Evolutionary conservation across 495 filamentous ascomycete species (phyloP).

Genomic region (Daldinia loculata): DNA sequence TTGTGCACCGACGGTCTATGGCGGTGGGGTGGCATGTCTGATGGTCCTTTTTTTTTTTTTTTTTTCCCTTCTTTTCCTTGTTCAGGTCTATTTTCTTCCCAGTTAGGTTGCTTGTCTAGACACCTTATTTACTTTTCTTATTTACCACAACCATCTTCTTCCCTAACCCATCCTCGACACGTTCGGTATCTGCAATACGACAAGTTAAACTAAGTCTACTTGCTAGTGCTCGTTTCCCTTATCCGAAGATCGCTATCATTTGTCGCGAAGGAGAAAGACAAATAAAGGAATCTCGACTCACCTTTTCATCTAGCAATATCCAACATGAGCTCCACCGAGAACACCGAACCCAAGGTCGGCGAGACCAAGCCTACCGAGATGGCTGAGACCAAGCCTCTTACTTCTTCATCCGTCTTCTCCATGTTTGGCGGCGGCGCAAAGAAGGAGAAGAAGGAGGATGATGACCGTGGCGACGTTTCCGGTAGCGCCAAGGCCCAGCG

Average conservation of each 20-base stretch:
- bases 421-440: constrained; percentile 98
- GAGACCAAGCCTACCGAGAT: constrained; percentile 49
- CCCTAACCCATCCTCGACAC: neutral
- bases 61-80: neutral
- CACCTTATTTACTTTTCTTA: constrained; percentile 1
- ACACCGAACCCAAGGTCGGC: constrained; percentile 51
- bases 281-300: neutral
- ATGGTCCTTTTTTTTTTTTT: constrained; percentile 5
- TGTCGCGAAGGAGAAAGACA: neutral
- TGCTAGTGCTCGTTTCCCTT: neutral
- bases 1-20: neutral
- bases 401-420: constrained; percentile 74
- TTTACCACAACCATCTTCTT: neutral
- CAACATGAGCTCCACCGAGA: constrained; percentile 56
- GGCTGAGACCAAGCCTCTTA: constrained; percentile 50
- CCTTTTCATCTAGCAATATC: constrained; percentile 14
- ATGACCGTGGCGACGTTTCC: constrained; percentile 78
- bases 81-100: neutral
- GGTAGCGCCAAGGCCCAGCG: constrained; percentile 88
- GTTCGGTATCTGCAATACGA: neutral
- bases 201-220: neutral
- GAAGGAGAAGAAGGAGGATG: constrained; percentile 78
- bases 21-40: constrained; percentile 31
- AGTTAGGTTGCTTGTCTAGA: neutral
- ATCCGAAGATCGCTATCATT: neutral